Evolutionary conservation across 2,329 filamentous ascomycete species (phyloP).

Genomic region (Aspergillus novoparasiticus): DNA sequence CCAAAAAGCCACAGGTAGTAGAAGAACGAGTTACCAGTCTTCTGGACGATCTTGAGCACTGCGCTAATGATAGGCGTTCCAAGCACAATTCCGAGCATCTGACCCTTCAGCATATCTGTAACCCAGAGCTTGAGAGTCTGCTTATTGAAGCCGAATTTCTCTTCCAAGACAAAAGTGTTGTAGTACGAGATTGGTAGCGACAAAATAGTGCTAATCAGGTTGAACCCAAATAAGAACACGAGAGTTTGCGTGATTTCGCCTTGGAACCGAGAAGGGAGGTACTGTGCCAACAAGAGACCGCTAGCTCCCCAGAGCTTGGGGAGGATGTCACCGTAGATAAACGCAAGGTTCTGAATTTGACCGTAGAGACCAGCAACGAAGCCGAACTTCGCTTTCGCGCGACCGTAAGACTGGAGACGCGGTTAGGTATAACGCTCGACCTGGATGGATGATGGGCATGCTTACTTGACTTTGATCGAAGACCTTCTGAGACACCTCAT

Average conservation of each 20-base stretch:
- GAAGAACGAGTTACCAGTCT: conserved; percentile 93
- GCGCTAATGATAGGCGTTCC: conserved; percentile 86
- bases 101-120: conserved; percentile 87
- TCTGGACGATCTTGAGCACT: conserved; percentile 91
- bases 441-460: background rate
- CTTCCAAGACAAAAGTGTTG: conserved; percentile 92
- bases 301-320: conserved; percentile 87
- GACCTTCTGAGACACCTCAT: conserved; percentile 84
- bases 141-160: conserved; percentile 99
- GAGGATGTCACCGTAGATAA: conserved; percentile 88
- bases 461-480: conserved; percentile 87
- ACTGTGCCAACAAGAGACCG: conserved; percentile 71
- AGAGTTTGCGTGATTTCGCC: conserved; percentile 95
- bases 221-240: conserved; percentile 86
- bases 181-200: conserved; percentile 84
- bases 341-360: conserved; percentile 83
- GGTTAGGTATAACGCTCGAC: background rate
- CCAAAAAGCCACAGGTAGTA: conserved; percentile 97
- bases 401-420: conserved; percentile 73
- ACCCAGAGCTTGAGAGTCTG: conserved; percentile 88
- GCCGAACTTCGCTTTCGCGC: conserved; percentile 89
- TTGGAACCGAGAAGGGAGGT: conserved; percentile 75
- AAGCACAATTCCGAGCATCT: conserved; percentile 76
- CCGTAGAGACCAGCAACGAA: conserved; percentile 79
- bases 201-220: conserved; percentile 76